Conservation (phyloP, 1,139 yeast species). For the Candida sp. region DNA sequence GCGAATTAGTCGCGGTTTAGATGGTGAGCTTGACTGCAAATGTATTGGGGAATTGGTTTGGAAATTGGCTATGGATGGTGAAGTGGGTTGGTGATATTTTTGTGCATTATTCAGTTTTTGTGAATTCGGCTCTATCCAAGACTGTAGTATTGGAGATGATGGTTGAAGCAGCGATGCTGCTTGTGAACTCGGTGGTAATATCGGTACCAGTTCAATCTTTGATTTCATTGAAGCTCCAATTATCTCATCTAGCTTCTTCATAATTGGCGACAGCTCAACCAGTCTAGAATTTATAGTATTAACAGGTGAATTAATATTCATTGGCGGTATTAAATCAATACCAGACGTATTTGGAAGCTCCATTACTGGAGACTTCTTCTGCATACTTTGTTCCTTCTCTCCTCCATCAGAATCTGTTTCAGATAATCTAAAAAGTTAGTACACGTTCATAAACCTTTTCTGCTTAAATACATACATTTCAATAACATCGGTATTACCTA, state of each 20-base stretch:
- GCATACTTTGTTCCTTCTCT: neutral
- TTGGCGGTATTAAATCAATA: neutral
- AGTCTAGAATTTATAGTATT: neutral
- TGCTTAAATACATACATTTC: conserved; percentile 22
- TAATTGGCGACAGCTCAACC: neutral
- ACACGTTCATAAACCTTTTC: no score
- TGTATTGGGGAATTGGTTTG: no score
- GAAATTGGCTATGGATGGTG: no score
- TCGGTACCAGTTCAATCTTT: neutral
- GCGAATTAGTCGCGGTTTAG: no score
- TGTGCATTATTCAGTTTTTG: no score
- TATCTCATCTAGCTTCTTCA: neutral
- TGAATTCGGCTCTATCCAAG: no score
- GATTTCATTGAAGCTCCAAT: neutral
- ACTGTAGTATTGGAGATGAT: no score
- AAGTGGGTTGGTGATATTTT: no score
- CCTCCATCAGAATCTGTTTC: conserved; percentile 3
- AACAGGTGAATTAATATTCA: neutral
- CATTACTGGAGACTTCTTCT: neutral
- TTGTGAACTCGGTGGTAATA: neutral
- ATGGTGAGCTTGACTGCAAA: no score
- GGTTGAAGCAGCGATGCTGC: no score
- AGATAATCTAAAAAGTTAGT: conserved; percentile 8
- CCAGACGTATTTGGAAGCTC: neutral
- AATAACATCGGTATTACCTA: conserved; percentile 11